Conservation (phyloP, 345 rosid species). For the Bruguiera sexangula region DNA sequence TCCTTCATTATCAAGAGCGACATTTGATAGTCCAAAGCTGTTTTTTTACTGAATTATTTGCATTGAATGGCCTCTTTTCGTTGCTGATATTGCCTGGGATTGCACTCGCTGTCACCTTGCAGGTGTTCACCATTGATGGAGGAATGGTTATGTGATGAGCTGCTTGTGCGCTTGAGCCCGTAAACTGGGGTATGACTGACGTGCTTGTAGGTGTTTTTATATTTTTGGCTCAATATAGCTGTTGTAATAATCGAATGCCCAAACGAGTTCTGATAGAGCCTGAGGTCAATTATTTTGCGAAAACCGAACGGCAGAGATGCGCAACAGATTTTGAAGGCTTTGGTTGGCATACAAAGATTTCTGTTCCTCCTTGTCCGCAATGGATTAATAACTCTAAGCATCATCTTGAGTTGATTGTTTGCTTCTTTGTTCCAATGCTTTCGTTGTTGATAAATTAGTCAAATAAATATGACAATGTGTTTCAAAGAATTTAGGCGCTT, state of each 20-base stretch:
- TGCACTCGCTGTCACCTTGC: conserved; percentile 18
- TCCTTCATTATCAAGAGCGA: not conserved
- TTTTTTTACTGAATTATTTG: not conserved
- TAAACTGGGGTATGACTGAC: not conserved
- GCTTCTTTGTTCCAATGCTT: no score
- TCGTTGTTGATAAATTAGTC: no score
- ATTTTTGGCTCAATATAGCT: conserved; percentile 10
- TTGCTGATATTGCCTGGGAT: not conserved
- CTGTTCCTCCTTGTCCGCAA: not conserved
- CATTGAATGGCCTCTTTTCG: no score
- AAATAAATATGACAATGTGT: no score
- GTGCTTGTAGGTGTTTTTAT: not conserved
- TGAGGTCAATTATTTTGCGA: conserved; percentile 1
- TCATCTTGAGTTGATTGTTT: no score
- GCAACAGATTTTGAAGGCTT: not conserved
- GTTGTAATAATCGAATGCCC: conserved; percentile 14
- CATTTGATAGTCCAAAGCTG: not conserved
- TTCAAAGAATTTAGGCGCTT: no score
- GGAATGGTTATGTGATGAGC: conserved; percentile 76
- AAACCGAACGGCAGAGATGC: not conserved
- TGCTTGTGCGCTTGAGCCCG: no score
- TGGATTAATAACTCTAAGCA: not conserved
- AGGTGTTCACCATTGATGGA: conserved; percentile 89
- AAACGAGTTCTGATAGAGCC: conserved; percentile 15
- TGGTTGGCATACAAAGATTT: not conserved